phyloP scores from a whole-genome alignment of 2,329 filamentous ascomycete species.

The Falciphora oryzae region DNA sequence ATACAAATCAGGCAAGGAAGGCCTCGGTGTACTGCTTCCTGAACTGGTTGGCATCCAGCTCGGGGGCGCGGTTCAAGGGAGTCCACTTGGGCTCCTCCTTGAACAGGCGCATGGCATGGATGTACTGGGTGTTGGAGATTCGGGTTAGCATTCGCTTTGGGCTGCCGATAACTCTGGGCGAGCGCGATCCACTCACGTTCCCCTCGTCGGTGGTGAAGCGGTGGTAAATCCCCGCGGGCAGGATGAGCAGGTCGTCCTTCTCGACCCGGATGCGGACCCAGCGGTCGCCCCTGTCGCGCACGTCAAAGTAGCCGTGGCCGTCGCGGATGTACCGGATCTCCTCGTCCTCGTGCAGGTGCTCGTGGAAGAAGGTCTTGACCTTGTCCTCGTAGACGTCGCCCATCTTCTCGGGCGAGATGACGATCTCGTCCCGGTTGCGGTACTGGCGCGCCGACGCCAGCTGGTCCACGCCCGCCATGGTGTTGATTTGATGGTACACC shows the following conservation, averaged over 20 bases:
- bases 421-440: constrained; percentile 92
- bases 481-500: constrained; percentile 64
- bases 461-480: constrained; percentile 61
- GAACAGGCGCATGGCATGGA: constrained; percentile 93
- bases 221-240: constrained; percentile 95
- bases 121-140: constrained; percentile 57
- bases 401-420: constrained; percentile 79
- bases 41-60: constrained; percentile 73
- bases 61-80: constrained; percentile 71
- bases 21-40: constrained; percentile 69
- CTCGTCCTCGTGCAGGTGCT: constrained; percentile 97
- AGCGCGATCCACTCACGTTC: too few species aligned
- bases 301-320: constrained; percentile 89
- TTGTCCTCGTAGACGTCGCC: constrained; percentile 86
- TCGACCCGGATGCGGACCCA: constrained; percentile 85
- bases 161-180: too few species aligned
- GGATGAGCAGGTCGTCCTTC: constrained; percentile 85
- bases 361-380: constrained; percentile 87
- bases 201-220: constrained; percentile 90
- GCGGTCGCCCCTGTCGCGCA: constrained; percentile 72
- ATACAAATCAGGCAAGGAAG: constrained; percentile 26
- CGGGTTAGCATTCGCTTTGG: not conserved
- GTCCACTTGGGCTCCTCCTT: constrained; percentile 99
- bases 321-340: constrained; percentile 94
- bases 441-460: constrained; percentile 74